These are phyloP conservation scores for Malania oleifera DNA, from an alignment of 164 flowering plant genomes.

Conservation along the genomic window DNA sequence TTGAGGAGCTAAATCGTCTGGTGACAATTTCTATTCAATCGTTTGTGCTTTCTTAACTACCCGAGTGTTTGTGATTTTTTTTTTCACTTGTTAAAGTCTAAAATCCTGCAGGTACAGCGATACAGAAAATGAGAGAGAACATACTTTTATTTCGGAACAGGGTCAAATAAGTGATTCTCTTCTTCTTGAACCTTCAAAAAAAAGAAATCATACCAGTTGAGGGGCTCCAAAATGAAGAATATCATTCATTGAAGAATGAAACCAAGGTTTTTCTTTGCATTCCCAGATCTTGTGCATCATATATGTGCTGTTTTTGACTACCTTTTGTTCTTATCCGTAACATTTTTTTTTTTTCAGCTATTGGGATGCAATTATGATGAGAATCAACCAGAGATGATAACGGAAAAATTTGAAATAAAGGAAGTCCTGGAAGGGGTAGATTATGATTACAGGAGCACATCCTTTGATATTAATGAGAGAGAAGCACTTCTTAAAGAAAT, in stretches of 20 bases:
- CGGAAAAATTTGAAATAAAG: slow-evolving; percentile 31
- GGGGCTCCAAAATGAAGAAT: slow-evolving; percentile 11
- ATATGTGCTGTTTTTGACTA: not conserved
- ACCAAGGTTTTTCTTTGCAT: slow-evolving; percentile 26
- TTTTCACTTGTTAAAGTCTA: slow-evolving; percentile 1
- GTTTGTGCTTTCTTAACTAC: no score
- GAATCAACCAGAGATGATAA: slow-evolving; percentile 24
- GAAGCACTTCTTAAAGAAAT: slow-evolving; percentile 79
- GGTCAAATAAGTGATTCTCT: slow-evolving; percentile 16
- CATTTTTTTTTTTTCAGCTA: slow-evolving; percentile 27
- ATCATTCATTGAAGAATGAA: slow-evolving; percentile 17
- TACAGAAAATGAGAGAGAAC: slow-evolving; percentile 30
- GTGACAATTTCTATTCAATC: slow-evolving; percentile 27
- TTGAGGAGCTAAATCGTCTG: slow-evolving; percentile 58
- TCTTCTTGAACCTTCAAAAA: slow-evolving; percentile 13
- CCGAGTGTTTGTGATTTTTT: no score
- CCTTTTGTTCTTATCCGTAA: not conserved
- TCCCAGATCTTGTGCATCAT: not conserved
- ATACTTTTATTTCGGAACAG: not conserved
- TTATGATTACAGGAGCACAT: slow-evolving; percentile 10
- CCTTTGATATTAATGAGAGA: slow-evolving; percentile 50
- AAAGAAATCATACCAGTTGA: slow-evolving; percentile 16
- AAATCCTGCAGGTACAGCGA: slow-evolving; percentile 45
- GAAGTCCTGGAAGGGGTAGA: slow-evolving; percentile 30
- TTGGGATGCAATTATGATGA: slow-evolving; percentile 17